Evolutionary conservation across 2,329 filamentous ascomycete species (phyloP), one percentile per base, ranked within the genome.

Genomic region (Hymenoscyphus salicellus): DNA sequence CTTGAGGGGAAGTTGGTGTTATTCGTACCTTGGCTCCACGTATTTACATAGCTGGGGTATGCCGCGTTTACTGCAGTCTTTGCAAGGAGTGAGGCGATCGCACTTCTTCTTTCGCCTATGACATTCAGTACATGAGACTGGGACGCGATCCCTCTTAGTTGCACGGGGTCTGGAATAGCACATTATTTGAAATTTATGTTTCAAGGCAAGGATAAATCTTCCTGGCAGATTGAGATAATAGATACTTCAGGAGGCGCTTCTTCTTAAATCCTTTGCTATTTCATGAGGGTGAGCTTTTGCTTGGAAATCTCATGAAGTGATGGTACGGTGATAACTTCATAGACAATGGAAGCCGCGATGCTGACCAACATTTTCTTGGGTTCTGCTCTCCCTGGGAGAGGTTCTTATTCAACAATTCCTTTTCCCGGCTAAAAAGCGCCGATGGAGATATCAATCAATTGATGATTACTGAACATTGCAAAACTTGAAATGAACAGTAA

Each of bases 101-200:
- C 60, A 62, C 23, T 33, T 62, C 32, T 62, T 57, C 55, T 62
- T 62, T 26, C 60, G 32, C 16, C 60, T 32, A 49, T 62, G 60
- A 20, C 60, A 62, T 33, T 62, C 60, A 4, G 36, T 36, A 38
- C 60, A 61, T 23, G 60, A 61, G 14, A 61, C 49, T 5, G 60
- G 60, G 38, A 61, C n/a, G 3, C 60, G 46, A 5, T 56, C 49
- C 36, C 60, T 55, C 33, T 61, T 61, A 11, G 16, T 55, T 28
- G 60, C 30, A 28, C 46, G 60, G 8, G 41, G 14, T 52, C 23
- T 49, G 38, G 26, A 32, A 23, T 32, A 30, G 14, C n/a, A 41
- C 43, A 60, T 60, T 23, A 52, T 23, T 23, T 30, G 4, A 5
- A 52, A 16, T 41, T 23, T 20, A 38, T n/a, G 30, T 17, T n/a